Percentiles rank a stretch among this genome's conserved stretches.
Conservation (phyloP, 2,329 filamentous ascomycete genomes). For the Aspergillus sojae region DNA sequence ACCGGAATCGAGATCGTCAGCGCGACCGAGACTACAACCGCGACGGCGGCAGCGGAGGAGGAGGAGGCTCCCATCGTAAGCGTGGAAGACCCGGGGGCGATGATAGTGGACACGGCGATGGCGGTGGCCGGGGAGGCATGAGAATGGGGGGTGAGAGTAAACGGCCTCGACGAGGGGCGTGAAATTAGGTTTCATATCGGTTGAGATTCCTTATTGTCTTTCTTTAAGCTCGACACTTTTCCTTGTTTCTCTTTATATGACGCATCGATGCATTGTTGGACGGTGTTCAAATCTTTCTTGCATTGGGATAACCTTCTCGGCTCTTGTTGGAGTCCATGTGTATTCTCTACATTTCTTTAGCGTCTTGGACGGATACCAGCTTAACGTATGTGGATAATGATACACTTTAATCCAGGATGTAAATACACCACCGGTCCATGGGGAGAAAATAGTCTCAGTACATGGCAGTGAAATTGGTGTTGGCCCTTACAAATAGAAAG, state of each 20-base stretch:
- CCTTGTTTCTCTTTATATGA: conserved; percentile 13
- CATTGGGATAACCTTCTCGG: conserved; percentile 15
- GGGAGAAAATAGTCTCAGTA: no score
- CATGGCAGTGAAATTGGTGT: no score
- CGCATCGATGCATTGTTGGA: conserved; percentile 25
- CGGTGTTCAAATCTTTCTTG: conserved; percentile 21
- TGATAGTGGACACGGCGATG: conserved; percentile 30
- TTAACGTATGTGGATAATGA: conserved; percentile 4
- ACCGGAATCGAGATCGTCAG: conserved; percentile 37
- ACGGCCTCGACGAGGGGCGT: conserved; percentile 43
- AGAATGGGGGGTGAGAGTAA: conserved; percentile 46
- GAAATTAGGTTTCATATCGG: conserved; percentile 12
- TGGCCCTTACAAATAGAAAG: no score
- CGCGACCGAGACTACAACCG: conserved; percentile 37
- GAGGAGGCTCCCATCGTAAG: conserved; percentile 36
- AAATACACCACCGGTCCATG: neutral
- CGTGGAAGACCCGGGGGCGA: conserved; percentile 41
- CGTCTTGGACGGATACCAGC: conserved; percentile 1
- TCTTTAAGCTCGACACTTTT: conserved; percentile 16
- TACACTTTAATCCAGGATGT: neutral
- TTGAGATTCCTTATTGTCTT: conserved; percentile 4
- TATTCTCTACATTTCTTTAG: conserved; percentile 5
- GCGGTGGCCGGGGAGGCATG: conserved; percentile 37
- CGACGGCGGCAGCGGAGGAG: conserved; percentile 27
- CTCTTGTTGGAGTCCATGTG: conserved; percentile 9